Conservation (phyloP, 306 rosid genomes). For the Clitoria ternatea region DNA sequence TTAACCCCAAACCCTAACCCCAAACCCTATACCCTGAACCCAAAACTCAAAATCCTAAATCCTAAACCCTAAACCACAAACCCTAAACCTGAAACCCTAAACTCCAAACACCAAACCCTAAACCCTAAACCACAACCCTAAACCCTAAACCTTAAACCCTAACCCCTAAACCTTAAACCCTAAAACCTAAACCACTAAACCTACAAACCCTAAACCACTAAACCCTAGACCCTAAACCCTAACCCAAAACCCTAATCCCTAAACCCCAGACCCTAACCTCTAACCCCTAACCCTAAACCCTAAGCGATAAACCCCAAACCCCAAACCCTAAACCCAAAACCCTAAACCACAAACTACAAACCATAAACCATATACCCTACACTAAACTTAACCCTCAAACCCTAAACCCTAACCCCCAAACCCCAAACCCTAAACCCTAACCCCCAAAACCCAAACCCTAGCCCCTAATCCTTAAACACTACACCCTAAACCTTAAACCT, state of each 20-base stretch:
- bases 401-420: not conserved
- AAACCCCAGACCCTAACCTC: slow-evolving; percentile 2
- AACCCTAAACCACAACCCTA: too few relatives aligned
- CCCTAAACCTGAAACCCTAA: not conserved
- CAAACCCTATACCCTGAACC: too few relatives aligned
- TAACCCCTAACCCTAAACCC: slow-evolving; percentile 8
- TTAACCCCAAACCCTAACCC: too few relatives aligned
- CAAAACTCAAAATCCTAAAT: not conserved
- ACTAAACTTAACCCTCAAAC: not conserved
- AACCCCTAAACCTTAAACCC: too few relatives aligned
- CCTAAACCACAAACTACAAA: not conserved
- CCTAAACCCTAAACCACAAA: not conserved
- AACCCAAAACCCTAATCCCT: not conserved
- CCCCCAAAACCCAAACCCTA: not conserved
- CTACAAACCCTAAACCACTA: not conserved
- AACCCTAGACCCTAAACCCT: not conserved
- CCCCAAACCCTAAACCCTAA: not conserved
- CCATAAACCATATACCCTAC: too few relatives aligned
- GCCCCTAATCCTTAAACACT: not conserved
- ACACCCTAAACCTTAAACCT: not conserved
- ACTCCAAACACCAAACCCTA: too few relatives aligned
- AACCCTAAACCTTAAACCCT: too few relatives aligned
- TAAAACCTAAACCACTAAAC: too few relatives aligned
- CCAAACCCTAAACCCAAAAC: not conserved
- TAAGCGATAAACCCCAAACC: not conserved